Percentiles rank a stretch among this genome's conserved stretches.
phyloP scores from a whole-genome alignment of 371 early-diverging fungal genomes.

The Mucor racemosus region DNA sequence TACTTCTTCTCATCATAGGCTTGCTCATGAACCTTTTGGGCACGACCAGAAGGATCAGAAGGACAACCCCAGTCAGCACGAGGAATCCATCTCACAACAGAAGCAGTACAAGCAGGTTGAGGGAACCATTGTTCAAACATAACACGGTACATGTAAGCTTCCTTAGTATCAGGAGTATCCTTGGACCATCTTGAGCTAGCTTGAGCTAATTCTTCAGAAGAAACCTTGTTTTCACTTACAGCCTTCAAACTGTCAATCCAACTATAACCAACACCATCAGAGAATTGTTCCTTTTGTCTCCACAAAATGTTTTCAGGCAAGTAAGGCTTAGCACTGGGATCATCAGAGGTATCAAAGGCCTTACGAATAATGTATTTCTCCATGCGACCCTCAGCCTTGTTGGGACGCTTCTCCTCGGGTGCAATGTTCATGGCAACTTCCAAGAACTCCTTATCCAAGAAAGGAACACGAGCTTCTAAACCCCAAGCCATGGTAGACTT shows the following conservation, averaged over 20 bases:
- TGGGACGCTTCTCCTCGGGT: constrained; percentile 78
- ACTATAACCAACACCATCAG: constrained; percentile 95
- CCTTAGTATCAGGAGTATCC: constrained; percentile 94
- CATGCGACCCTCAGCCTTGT: constrained; percentile 66
- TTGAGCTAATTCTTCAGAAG: constrained; percentile 76
- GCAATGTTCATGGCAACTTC: constrained; percentile 87
- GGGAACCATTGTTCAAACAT: constrained; percentile 94
- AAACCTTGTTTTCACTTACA: constrained; percentile 66
- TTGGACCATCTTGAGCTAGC: constrained; percentile 76
- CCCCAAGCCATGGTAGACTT: constrained; percentile 99
- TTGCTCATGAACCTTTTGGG: constrained; percentile 86
- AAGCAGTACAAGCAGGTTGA: constrained; percentile 83
- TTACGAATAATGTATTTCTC: constrained; percentile 89
- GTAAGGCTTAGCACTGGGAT: constrained; percentile 73
- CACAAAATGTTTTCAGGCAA: constrained; percentile 90
- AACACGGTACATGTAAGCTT: constrained; percentile 92
- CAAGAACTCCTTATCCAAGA: constrained; percentile 88
- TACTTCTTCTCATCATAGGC: constrained; percentile 7
- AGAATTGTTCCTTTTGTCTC: constrained; percentile 98
- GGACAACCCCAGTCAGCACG: constrained; percentile 96
- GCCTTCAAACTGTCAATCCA: constrained; percentile 95
- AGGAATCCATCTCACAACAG: constrained; percentile 95
- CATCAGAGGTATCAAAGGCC: constrained; percentile 71
- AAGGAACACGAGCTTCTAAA: constrained; percentile 96
- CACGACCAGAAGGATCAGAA: constrained; percentile 97